Evolutionary conservation across 345 rosid species (phyloP), one percentile per base, ranked within the genome.

Genomic region (Euphorbia lathyris): DNA sequence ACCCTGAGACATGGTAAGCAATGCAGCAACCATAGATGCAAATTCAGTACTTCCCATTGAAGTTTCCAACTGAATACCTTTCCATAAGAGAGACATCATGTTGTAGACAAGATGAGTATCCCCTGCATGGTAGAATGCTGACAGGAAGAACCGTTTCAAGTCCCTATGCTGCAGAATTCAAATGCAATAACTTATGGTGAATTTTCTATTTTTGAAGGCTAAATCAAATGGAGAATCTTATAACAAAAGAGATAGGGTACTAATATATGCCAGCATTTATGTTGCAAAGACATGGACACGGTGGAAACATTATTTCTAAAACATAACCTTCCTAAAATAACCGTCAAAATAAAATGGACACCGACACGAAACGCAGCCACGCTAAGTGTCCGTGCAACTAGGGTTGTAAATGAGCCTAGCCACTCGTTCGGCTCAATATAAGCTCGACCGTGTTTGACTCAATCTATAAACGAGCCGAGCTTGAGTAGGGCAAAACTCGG

Each of bases 1-100:
- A 40, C 97, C 97, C 72, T 95, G 99, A 7, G 98, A 95, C 90
- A 92, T 84, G 50, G 86, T 88, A 50, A 95, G 78, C 27, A 95
- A 80, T 1, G 87, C 67, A 38, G 85, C 81, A 30, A 90, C 82
- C 92, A 88, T 92, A 3, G 91, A 84, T 34, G 92, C 91, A 77
- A 95, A 95, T 72, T 90, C 90, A 13, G 82, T 57, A 74, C 97
- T 95, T 76, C 98, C 99, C 97, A 92, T 84, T 4, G 91, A 80
- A 12, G 87, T 83, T 82, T 95, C 99, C 73, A 95, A 79, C 66
- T 82, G 94, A 48, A 85, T 72, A 56, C 99, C 99, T 83, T 95
- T 95, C 99, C 99, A 95, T 53, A 95, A 77, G 45, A 95, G 88
- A 0, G 99, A 92, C 73, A 83, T 84, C 99, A 95, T 92, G 81